phyloP scores from a whole-genome alignment of 1,284 basidiomycete species.

The Puccinia hordei region DNA sequence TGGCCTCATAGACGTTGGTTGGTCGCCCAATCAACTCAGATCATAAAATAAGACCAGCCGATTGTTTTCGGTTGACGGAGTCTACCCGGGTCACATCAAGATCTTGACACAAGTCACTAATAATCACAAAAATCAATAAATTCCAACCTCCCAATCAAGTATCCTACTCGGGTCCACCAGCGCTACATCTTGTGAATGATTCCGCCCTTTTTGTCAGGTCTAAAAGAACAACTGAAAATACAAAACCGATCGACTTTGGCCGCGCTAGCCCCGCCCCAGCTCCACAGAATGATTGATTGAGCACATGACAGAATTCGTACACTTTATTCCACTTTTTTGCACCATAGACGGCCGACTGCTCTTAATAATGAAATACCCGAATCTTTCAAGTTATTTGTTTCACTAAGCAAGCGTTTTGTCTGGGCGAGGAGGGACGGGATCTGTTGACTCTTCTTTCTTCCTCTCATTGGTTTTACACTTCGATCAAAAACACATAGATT shows the following conservation, averaged over 20 bases:
- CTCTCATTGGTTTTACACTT: not conserved
- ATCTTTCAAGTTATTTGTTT: conserved; percentile 17
- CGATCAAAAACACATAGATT: conserved; percentile 2
- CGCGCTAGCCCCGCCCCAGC: not conserved
- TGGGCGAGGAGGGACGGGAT: conserved; percentile 20
- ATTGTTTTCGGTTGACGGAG: not conserved
- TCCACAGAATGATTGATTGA: not conserved
- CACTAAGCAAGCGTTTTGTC: conserved; percentile 21
- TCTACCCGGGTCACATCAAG: not conserved
- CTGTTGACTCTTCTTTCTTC: conserved; percentile 15
- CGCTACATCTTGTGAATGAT: not conserved
- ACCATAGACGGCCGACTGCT: conserved; percentile 23
- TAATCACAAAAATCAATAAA: conserved; percentile 14
- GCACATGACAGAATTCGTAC: not conserved
- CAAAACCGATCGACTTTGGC: not conserved
- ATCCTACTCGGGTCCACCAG: not conserved
- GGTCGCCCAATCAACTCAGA: not conserved
- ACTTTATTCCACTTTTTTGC: conserved; percentile 4
- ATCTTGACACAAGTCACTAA: conserved; percentile 10
- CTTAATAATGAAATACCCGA: conserved; percentile 23
- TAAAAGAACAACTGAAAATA: not conserved
- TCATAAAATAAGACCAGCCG: not conserved
- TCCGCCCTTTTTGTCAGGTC: not conserved
- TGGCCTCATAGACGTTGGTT: conserved; percentile 3
- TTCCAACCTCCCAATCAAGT: not conserved